A percentile compares a stretch with the other conserved stretches of the same genome.
These are phyloP conservation scores for Phytophthora citrophthora DNA, from an alignment of 352 stramenopile genomes.

Conservation along the genomic window DNA sequence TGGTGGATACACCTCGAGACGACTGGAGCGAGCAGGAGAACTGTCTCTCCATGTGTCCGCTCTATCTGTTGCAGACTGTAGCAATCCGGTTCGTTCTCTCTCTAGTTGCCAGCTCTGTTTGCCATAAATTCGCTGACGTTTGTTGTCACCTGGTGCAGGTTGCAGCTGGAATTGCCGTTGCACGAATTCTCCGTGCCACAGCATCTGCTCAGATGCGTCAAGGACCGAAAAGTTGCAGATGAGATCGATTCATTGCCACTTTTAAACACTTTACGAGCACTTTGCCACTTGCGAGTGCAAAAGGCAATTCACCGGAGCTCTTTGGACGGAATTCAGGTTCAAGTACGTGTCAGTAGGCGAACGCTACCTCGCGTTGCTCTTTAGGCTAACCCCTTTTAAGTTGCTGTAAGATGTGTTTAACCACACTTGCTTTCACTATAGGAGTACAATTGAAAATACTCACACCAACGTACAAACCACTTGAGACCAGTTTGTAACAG, in stretches of 20 bases:
- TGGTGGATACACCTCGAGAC: conserved; percentile 2
- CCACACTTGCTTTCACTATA: neutral
- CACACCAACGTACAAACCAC: conserved; percentile 20
- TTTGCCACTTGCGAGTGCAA: conserved; percentile 22
- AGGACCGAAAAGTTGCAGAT: conserved; percentile 4
- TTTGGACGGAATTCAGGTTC: neutral
- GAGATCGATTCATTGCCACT: conserved; percentile 1
- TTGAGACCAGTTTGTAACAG: conserved; percentile 33
- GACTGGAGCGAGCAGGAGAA: conserved; percentile 50
- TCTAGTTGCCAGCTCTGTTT: neutral
- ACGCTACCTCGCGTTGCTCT: conserved; percentile 48
- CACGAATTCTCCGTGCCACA: conserved; percentile 66
- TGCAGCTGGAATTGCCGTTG: conserved; percentile 29
- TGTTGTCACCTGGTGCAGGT: conserved; percentile 19
- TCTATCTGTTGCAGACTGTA: conserved; percentile 41
- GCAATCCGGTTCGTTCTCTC: conserved; percentile 25
- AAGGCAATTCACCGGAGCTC: conserved; percentile 11
- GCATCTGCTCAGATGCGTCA: conserved; percentile 32
- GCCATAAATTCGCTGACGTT: conserved; percentile 8
- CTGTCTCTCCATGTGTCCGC: conserved; percentile 58
- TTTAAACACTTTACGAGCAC: conserved; percentile 14
- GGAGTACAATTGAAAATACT: neutral
- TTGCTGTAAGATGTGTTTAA: neutral
- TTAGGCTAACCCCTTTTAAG: conserved; percentile 8
- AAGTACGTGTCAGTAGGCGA: conserved; percentile 23